These are phyloP conservation scores for Garcileccinum viscosum DNA, from an alignment of 1,284 basidiomycete genomes.

Conservation along the genomic window DNA sequence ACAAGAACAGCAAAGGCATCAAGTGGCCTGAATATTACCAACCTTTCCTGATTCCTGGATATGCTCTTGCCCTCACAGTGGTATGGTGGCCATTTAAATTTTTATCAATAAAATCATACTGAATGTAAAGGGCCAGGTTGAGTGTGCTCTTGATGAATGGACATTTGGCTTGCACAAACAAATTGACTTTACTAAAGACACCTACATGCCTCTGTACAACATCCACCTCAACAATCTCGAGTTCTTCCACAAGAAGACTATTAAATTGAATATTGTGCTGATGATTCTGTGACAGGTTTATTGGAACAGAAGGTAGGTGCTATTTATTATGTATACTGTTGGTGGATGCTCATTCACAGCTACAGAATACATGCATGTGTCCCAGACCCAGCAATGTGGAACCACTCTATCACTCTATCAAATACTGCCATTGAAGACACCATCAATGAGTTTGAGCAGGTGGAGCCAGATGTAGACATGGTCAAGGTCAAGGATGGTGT, in stretches of 20 bases:
- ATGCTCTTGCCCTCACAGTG: background rate
- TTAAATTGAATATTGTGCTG: background rate
- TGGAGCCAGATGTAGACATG: background rate
- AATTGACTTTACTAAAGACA: background rate
- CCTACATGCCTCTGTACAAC: background rate
- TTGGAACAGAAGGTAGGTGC: background rate
- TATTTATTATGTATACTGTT: too few relatives aligned
- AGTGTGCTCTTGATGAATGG: slow-evolving; percentile 2
- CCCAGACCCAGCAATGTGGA: background rate
- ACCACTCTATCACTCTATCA: background rate
- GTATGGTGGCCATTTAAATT: background rate
- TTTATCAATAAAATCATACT: background rate
- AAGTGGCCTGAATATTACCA: slow-evolving; percentile 2
- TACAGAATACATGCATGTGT: background rate
- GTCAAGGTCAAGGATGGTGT: background rate
- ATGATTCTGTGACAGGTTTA: background rate
- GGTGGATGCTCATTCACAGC: background rate
- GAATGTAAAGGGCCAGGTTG: background rate
- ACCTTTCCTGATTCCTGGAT: background rate
- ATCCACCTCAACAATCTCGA: background rate
- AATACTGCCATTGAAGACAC: background rate
- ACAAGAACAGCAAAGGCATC: background rate
- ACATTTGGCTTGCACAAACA: background rate
- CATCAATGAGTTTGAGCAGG: background rate
- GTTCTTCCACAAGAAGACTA: background rate